These are phyloP conservation scores for Penicillium sp. DNA, from an alignment of 2,329 filamentous ascomycete genomes.

Conservation along the genomic window DNA sequence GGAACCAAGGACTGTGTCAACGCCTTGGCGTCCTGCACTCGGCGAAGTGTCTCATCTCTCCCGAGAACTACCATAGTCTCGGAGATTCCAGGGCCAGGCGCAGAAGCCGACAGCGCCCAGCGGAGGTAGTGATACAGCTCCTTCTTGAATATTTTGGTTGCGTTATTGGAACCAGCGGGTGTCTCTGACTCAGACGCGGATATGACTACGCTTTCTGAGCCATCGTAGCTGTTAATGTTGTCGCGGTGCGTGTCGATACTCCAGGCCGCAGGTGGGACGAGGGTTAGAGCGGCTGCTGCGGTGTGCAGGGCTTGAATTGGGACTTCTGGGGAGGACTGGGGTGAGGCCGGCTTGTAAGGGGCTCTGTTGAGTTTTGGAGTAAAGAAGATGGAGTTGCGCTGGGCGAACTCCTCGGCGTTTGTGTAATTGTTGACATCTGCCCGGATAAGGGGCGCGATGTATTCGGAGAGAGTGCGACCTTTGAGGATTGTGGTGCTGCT, in stretches of 20 bases:
- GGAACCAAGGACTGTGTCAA: conserved; percentile 28
- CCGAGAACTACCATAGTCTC: conserved; percentile 58
- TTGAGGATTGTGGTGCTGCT: conserved; percentile 31
- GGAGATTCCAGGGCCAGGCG: conserved; percentile 54
- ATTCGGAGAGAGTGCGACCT: conserved; percentile 44
- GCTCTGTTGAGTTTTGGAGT: conserved; percentile 32
- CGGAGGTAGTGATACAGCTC: conserved; percentile 57
- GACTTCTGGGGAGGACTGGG: conserved; percentile 22
- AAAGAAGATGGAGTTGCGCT: conserved; percentile 61
- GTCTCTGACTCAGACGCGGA: conserved; percentile 3
- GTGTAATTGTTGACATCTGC: conserved; percentile 60
- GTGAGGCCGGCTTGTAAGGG: conserved; percentile 24
- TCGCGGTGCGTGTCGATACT: conserved; percentile 39
- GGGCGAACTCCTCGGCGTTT: conserved; percentile 55
- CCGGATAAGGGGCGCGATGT: conserved; percentile 53
- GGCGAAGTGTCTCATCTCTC: conserved; percentile 49
- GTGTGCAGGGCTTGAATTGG: conserved; percentile 45
- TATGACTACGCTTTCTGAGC: conserved; percentile 17
- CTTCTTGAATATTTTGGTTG: conserved; percentile 43
- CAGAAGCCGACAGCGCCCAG: conserved; percentile 55
- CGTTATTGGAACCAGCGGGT: conserved; percentile 13
- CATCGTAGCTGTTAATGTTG: conserved; percentile 42
- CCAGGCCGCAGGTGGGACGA: conserved; percentile 46
- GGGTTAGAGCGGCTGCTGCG: conserved; percentile 43
- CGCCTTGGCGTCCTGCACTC: conserved; percentile 45